Evolutionary conservation across 495 filamentous ascomycete species (phyloP), one percentile per base, ranked within the genome.

Genomic region (Ascobolus immersus): DNA sequence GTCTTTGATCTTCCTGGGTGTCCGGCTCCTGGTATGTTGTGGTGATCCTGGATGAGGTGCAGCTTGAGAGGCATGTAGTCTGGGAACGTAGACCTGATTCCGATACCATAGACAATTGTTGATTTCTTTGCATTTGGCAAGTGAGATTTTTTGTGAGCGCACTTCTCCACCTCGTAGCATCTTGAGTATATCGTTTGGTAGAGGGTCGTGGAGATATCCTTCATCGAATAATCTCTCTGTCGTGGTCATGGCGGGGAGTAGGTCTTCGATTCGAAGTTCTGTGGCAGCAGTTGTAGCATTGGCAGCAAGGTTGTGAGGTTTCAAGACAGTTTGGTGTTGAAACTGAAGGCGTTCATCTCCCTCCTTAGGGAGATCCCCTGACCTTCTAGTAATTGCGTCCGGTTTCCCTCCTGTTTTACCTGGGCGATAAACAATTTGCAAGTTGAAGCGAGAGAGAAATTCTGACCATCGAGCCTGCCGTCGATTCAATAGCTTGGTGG

Each of bases 271-370:
- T 5, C 9, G 6, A 10, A 20, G 17, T 6, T n/a, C n/a, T n/a
- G n/a, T n/a, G n/a, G n/a, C n/a, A n/a, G n/a, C n/a, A n/a, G n/a
- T n/a, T n/a, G n/a, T n/a, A n/a, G n/a, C n/a, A n/a, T n/a, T n/a
- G n/a, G n/a, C n/a, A n/a, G n/a, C n/a, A n/a, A n/a, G n/a, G n/a
- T n/a, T n/a, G n/a, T n/a, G n/a, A n/a, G n/a, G 29, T 21, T 28
- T 40, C 21, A 37, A 27, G 4, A 38, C 25, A 15, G 36, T 38
- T 21, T 38, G 36, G n/a, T n/a, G n/a, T n/a, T n/a, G n/a, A n/a
- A n/a, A n/a, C n/a, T n/a, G n/a, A n/a, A n/a, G n/a, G n/a, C 25
- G 2, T 27, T 27, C 25, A 27, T 2, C 25, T 2, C 25, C 25
- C 6, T 27, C 25, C 14, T 27, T 2, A 27, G 2, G 25, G 2